These are phyloP conservation scores for Trypanosoma cruzi DNA, from an alignment of 208 protist genomes.

Conservation along the genomic window DNA sequence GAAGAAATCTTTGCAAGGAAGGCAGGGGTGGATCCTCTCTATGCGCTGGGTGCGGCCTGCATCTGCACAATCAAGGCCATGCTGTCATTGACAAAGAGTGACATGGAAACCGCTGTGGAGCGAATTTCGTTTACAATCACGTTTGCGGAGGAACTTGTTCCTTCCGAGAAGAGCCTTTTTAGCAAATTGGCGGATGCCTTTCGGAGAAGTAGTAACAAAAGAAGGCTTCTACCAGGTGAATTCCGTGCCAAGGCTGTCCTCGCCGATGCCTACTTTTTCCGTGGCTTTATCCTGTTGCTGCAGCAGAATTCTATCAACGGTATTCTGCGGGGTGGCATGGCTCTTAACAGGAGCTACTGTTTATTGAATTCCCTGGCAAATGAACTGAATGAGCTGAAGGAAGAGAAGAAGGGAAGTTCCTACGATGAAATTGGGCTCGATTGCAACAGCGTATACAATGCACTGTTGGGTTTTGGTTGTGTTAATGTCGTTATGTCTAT, in stretches of 20 bases:
- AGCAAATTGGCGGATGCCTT: constrained; percentile 30
- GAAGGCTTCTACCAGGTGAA: constrained; percentile 39
- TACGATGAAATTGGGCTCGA: constrained; percentile 47
- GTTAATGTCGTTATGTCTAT: constrained; percentile 54
- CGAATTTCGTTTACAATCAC: constrained; percentile 33
- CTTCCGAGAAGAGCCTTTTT: constrained; percentile 24
- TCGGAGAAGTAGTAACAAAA: constrained; percentile 21
- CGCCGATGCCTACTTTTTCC: constrained; percentile 47
- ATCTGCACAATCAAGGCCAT: constrained; percentile 45
- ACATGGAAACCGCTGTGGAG: constrained; percentile 41
- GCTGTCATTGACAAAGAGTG: constrained; percentile 58
- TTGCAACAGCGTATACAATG: constrained; percentile 56
- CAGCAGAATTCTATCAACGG: constrained; percentile 39
- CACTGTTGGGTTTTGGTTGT: constrained; percentile 47
- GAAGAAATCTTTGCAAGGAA: constrained; percentile 41
- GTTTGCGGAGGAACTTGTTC: constrained; percentile 43
- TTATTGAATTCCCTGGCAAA: constrained; percentile 35
- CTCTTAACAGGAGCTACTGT: constrained; percentile 46
- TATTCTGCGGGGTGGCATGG: constrained; percentile 50
- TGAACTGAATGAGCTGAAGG: constrained; percentile 40
- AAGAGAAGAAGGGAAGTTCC: constrained; percentile 22
- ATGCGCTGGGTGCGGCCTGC: constrained; percentile 35
- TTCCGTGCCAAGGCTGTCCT: constrained; percentile 60
- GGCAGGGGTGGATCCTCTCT: constrained; percentile 36
- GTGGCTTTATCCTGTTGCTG: constrained; percentile 45